These are phyloP conservation scores for Plenodomus lindquistii DNA, from an alignment of 2,329 filamentous ascomycete genomes.

Conservation along the genomic window DNA sequence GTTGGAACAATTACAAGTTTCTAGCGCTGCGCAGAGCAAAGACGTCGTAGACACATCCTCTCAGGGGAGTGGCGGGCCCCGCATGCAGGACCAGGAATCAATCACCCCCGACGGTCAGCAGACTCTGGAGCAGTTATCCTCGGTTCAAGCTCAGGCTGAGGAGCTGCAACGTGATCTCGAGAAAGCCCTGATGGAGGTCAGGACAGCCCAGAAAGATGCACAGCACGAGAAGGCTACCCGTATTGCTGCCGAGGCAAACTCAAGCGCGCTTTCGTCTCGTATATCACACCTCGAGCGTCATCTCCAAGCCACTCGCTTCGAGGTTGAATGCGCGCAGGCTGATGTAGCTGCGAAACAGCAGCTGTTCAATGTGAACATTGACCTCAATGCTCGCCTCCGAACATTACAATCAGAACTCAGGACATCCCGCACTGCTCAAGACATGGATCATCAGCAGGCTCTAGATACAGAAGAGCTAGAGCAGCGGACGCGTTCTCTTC, in stretches of 20 bases:
- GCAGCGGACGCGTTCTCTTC: slow-evolving; percentile 10
- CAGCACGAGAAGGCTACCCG: slow-evolving; percentile 15
- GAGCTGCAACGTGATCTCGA: slow-evolving; percentile 30
- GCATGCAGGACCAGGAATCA: background rate
- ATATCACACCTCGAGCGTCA: slow-evolving; percentile 28
- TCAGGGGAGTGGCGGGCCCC: background rate
- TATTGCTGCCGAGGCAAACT: slow-evolving; percentile 9
- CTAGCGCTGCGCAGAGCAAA: background rate
- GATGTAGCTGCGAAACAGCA: slow-evolving; percentile 30
- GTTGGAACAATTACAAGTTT: background rate
- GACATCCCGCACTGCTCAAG: background rate
- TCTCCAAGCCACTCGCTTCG: slow-evolving; percentile 26
- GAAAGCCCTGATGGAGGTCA: slow-evolving; percentile 30
- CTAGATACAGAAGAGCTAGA: slow-evolving; percentile 9
- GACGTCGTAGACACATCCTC: slow-evolving; percentile 1
- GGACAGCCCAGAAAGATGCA: slow-evolving; percentile 28
- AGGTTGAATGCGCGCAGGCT: slow-evolving; percentile 30
- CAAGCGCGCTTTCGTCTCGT: slow-evolving; percentile 11
- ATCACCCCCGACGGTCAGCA: background rate
- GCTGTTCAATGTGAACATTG: slow-evolving; percentile 28
- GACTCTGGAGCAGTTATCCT: slow-evolving; percentile 24
- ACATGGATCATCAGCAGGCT: slow-evolving; percentile 6
- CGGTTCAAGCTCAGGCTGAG: slow-evolving; percentile 31
- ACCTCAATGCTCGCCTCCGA: slow-evolving; percentile 27
- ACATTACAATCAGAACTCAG: slow-evolving; percentile 24